A percentile compares a stretch with the other conserved stretches of the same genome.
Conservation (phyloP, 2,329 filamentous ascomycete species). For the Corniculantispora saksenae region DNA sequence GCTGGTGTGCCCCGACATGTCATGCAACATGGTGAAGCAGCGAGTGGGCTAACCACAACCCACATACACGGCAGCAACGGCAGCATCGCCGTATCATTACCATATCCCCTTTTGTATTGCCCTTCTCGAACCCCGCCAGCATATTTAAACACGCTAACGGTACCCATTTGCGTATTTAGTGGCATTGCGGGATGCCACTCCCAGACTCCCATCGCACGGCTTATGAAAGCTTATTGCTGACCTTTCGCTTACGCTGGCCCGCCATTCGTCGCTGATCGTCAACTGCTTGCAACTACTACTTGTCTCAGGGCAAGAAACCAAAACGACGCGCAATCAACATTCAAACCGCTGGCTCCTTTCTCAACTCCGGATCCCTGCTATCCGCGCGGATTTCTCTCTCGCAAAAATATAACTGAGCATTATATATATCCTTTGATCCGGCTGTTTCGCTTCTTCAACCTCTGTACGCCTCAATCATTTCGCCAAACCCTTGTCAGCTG, state of each 20-base stretch:
- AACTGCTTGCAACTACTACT: neutral
- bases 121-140: neutral
- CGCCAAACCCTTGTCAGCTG: conserved; percentile 17
- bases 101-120: neutral
- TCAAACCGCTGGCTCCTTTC: neutral
- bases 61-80: neutral
- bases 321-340: neutral
- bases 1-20: neutral
- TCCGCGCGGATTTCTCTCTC: neutral
- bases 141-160: neutral
- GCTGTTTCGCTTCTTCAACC: conserved; percentile 2
- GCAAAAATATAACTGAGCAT: neutral
- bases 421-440: conserved; percentile 4
- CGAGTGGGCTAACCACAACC: neutral
- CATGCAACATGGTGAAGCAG: conserved; percentile 15
- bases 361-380: neutral
- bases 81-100: neutral
- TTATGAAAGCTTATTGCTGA: conserved; percentile 17
- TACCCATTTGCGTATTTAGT: neutral
- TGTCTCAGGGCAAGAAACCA: neutral
- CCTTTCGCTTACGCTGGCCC: conserved; percentile 14
- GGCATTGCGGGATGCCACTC: neutral
- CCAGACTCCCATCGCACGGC: neutral
- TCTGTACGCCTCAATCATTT: conserved; percentile 17
- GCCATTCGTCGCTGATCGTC: conserved; percentile 9